Conservation (phyloP, 148 eudicot species). For the Silene uniflora region DNA sequence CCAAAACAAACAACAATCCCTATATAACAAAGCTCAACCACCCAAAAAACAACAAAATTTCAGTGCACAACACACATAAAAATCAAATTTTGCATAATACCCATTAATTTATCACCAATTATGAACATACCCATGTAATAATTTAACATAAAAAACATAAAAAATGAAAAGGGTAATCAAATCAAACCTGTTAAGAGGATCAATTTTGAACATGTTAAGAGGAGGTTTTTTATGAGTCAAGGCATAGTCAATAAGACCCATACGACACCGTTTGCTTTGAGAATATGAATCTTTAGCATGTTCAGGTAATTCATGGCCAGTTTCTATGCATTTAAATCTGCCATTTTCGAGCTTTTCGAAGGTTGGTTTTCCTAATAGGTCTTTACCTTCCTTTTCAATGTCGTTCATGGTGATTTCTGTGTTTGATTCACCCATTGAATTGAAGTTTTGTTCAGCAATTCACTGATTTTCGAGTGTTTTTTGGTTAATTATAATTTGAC, state of each 20-base stretch:
- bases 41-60: no score
- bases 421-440: not conserved
- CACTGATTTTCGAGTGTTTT: not conserved
- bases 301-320: constrained; percentile 76
- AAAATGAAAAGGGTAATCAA: not conserved
- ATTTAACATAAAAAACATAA: not conserved
- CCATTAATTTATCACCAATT: constrained; percentile 6
- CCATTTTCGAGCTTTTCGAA: constrained; percentile 70
- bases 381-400: constrained; percentile 46
- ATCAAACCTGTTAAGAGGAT: constrained; percentile 56
- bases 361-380: constrained; percentile 62
- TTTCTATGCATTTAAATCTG: constrained; percentile 69
- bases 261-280: constrained; percentile 68
- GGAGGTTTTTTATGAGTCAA: constrained; percentile 63
- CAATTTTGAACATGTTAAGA: constrained; percentile 73
- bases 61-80: not conserved
- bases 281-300: constrained; percentile 57
- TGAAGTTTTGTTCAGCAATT: not conserved
- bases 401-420: not conserved
- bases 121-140: not conserved
- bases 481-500: not conserved
- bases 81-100: not conserved
- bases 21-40: no score
- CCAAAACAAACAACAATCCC: not conserved
- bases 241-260: constrained; percentile 80